Evolutionary conservation across 371 early-diverging fungal species (phyloP), one percentile per base, ranked within the genome.

Genomic region (Actinomortierella wolfii): DNA sequence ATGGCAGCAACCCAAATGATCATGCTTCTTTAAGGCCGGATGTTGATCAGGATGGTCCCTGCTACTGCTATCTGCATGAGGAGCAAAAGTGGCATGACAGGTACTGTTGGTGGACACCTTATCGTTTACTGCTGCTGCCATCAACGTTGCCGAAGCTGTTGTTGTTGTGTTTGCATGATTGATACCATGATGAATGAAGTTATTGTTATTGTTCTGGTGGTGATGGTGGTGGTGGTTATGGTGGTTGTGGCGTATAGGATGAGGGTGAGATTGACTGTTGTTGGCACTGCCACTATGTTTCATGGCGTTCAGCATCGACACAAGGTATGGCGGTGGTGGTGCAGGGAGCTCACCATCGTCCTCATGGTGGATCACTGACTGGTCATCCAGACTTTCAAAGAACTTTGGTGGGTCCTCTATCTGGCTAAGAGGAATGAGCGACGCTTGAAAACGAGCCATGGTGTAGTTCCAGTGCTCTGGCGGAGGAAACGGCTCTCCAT

Each of bases 401-500:
- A 68, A 68, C 48, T 59, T 50, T 55, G 56, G 68, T 17, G 68
- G 68, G 46, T 68, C 63, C 46, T 62, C 68, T 43, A 68, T 67
- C 49, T 67, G 63, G 28, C 63, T 55, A 13, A 68, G 63, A 52
- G 68, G 68, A 23, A 63, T 63, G 47, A 68, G 68, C 24, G 68
- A 68, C 28, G 68, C 68, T 42, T 68, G 68, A 59, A 62, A 68
- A 25, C 68, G 68, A 46, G 68, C 62, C 68, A 68, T 68, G 46
- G 68, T 68, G 29, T 68, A 68, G 56, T 40, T 63, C 68, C 68
- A 68, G 17, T 68, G 68, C 40, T 68, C 63, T 62, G 68, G 68
- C 57, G 68, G 68, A 51, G 68, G 68, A 48, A 62, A 34, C 11
- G 34, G 34, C 34, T 34, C 34, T 34, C 34, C 34, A 11, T 34